A percentile compares a stretch with the other conserved stretches of the same genome.
Conservation (phyloP, 257 asterid genomes). For the Echites panduratus region DNA sequence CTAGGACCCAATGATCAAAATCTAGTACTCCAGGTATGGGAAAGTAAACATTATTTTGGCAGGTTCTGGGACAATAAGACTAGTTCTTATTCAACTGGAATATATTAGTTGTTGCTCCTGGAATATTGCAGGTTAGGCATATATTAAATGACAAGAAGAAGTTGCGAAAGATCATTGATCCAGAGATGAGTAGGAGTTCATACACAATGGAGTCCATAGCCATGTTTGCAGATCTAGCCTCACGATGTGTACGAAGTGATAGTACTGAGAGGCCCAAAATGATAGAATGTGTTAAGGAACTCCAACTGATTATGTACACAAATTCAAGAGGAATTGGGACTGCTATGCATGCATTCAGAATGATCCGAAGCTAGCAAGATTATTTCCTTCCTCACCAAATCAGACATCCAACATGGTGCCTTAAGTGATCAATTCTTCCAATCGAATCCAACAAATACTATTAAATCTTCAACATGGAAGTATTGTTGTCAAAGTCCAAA, state of each 20-base stretch:
- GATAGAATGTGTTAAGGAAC: constrained; percentile 71
- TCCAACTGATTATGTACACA: constrained; percentile 53
- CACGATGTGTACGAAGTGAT: constrained; percentile 68
- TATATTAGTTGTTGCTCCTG: constrained; percentile 6
- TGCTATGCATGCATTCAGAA: constrained; percentile 69
- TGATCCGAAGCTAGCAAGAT: constrained; percentile 35
- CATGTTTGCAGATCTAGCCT: constrained; percentile 82
- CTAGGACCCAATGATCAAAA: constrained; percentile 94
- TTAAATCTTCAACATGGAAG: constrained; percentile 11
- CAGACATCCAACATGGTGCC: constrained; percentile 3
- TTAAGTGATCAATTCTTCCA: background rate
- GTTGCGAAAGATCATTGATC: constrained; percentile 68
- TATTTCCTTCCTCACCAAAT: background rate
- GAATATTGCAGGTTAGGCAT: constrained; percentile 61
- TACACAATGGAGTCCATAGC: constrained; percentile 84
- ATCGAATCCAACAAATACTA: constrained; percentile 5
- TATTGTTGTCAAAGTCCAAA: background rate
- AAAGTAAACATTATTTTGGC: constrained; percentile 5
- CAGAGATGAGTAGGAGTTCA: constrained; percentile 72
- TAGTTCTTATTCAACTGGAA: background rate
- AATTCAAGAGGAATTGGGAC: constrained; percentile 61
- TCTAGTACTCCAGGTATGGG: constrained; percentile 77
- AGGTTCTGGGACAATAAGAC: constrained; percentile 9
- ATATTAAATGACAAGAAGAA: constrained; percentile 82
- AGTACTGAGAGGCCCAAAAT: constrained; percentile 83